These are phyloP conservation scores for Fragilaria radians DNA, from an alignment of 108 stramenopile species.

Conservation along the genomic window DNA sequence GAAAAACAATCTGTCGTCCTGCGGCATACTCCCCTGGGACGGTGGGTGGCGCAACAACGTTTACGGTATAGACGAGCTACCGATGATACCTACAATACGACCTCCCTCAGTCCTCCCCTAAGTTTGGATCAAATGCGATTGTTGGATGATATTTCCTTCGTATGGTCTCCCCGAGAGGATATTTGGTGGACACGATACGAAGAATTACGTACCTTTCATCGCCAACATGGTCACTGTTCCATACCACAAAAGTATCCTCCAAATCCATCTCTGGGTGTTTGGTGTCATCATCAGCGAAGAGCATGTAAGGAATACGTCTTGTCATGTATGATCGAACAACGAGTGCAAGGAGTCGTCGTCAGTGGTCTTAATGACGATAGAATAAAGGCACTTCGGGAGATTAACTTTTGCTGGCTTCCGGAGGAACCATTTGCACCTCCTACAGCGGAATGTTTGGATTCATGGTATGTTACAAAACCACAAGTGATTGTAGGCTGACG, in stretches of 20 bases:
- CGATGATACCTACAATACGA: no score
- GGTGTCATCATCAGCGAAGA: conserved; percentile 23
- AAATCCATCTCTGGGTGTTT: conserved; percentile 32
- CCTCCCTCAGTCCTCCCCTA: no score
- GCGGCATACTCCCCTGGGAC: no score
- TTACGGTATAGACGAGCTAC: no score
- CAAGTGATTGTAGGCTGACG: no score
- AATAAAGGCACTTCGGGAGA: not conserved
- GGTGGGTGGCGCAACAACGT: no score
- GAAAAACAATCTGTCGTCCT: no score
- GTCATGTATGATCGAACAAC: not conserved
- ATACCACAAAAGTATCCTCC: conserved; percentile 30
- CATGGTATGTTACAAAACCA: no score
- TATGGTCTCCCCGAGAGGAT: conserved; percentile 39
- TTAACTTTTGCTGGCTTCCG: not conserved
- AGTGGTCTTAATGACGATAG: not conserved
- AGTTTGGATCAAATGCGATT: no score
- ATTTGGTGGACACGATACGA: conserved; percentile 24
- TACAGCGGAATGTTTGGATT: no score
- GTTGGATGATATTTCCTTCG: conserved; percentile 43
- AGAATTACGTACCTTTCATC: conserved; percentile 21
- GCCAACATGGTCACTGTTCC: conserved; percentile 20
- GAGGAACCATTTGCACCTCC: no score
- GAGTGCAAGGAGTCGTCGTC: not conserved
- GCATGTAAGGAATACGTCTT: not conserved